Percentiles rank a stretch among this genome's conserved stretches.
phyloP scores from a whole-genome alignment of 2,329 filamentous ascomycete genomes.

The Cladosporium colombiae region DNA sequence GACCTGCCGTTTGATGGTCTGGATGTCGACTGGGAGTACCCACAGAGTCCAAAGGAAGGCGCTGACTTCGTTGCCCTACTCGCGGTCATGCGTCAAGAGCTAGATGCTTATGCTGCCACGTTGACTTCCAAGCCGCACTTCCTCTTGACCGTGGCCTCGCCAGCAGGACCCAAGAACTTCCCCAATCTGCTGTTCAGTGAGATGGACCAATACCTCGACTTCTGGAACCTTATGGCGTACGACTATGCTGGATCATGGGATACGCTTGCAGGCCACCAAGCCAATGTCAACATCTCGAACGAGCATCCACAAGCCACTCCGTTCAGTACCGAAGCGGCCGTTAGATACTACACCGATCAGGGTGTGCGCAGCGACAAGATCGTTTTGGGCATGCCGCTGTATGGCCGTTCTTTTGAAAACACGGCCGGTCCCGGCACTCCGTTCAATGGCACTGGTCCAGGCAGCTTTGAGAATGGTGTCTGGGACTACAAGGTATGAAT shows the following conservation, averaged over 20 bases:
- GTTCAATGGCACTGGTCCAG: slow-evolving; percentile 71
- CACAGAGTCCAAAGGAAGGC: slow-evolving; percentile 41
- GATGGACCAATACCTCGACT: slow-evolving; percentile 45
- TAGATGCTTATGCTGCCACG: slow-evolving; percentile 42
- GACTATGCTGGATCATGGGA: slow-evolving; percentile 75
- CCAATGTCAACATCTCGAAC: slow-evolving; percentile 68
- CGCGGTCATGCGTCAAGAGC: slow-evolving; percentile 37
- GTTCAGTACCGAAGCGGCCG: slow-evolving; percentile 70
- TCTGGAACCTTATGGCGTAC: slow-evolving; percentile 52
- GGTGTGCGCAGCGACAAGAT: slow-evolving; percentile 67
- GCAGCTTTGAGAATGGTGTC: slow-evolving; percentile 79
- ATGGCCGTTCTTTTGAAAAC: slow-evolving; percentile 78
- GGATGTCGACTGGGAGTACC: slow-evolving; percentile 52
- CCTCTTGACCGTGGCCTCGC: slow-evolving; percentile 45
- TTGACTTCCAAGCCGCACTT: slow-evolving; percentile 41
- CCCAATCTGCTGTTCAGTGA: slow-evolving; percentile 41
- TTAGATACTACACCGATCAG: slow-evolving; percentile 66
- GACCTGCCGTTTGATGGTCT: slow-evolving; percentile 70
- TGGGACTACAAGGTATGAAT: slow-evolving; percentile 45
- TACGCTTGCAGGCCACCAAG: slow-evolving; percentile 67
- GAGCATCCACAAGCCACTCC: slow-evolving; percentile 67
- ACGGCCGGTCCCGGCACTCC: slow-evolving; percentile 71
- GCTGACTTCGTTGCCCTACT: slow-evolving; percentile 41
- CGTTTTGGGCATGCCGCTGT: slow-evolving; percentile 86
- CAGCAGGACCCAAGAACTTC: slow-evolving; percentile 45